phyloP scores from a whole-genome alignment of 371 early-diverging fungal species.

The Fennellomyces sp. region DNA sequence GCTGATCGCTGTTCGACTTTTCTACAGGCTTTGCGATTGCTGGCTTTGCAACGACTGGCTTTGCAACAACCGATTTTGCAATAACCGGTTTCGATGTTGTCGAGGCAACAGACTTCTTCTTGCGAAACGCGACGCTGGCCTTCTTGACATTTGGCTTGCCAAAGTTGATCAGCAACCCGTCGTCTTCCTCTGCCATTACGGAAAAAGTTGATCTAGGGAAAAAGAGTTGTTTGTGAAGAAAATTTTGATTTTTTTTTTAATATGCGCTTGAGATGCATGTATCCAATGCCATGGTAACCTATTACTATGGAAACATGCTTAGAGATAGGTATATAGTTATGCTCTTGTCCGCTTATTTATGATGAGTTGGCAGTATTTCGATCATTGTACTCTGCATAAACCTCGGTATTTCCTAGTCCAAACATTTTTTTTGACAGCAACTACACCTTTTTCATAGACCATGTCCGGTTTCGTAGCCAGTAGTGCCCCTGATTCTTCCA shows the following conservation, averaged over 20 bases:
- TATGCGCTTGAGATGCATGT: too few species aligned
- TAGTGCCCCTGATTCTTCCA: neutral
- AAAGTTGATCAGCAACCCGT: constrained; percentile 73
- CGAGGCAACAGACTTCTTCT: neutral
- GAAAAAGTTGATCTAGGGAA: too few species aligned
- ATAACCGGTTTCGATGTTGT: neutral
- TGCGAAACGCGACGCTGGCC: neutral
- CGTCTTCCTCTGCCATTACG: constrained; percentile 53
- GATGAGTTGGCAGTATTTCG: too few species aligned
- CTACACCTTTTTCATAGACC: too few species aligned
- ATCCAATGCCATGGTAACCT: too few species aligned
- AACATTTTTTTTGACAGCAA: too few species aligned
- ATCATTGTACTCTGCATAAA: too few species aligned
- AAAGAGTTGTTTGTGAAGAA: neutral
- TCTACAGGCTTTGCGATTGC: constrained; percentile 6
- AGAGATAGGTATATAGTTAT: too few species aligned
- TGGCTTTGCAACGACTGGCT: neutral
- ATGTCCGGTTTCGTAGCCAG: neutral
- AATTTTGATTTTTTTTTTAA: constrained; percentile 2
- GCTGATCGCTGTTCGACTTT: constrained; percentile 7
- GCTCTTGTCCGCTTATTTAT: too few species aligned
- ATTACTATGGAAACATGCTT: too few species aligned
- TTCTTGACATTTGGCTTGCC: constrained; percentile 16
- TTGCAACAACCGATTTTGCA: neutral
- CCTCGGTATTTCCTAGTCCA: too few species aligned